A percentile compares a stretch with the other conserved stretches of the same genome.
Evolutionary conservation across 768 basidiomycete genomes (phyloP).

Genomic region (Sporobolomyces phaffii): DNA sequence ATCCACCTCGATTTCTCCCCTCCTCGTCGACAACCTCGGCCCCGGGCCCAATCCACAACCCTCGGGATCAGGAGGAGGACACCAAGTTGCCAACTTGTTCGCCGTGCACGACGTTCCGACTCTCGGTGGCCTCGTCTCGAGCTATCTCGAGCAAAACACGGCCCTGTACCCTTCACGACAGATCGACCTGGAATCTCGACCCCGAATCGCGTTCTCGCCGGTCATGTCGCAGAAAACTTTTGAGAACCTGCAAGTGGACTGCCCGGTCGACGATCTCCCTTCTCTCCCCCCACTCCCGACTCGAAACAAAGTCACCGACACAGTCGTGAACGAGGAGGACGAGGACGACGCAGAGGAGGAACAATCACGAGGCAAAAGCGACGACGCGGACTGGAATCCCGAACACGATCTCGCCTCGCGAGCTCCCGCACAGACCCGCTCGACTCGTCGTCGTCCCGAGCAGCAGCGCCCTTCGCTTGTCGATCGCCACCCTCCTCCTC

Average conservation of each 20-base stretch:
- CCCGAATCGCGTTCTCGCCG: not conserved
- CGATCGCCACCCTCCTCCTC: not conserved
- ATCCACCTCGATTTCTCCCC: no score
- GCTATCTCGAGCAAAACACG: no score
- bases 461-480: no score
- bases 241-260: not conserved
- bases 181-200: no score
- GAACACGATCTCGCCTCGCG: not conserved
- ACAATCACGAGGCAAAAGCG: not conserved
- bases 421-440: not conserved
- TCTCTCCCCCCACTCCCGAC: not conserved
- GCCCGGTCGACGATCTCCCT: not conserved
- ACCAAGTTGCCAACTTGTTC: no score
- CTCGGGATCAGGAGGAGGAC: no score
- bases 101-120: no score
- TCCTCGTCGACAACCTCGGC: no score
- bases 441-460: no score
- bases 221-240: constrained; percentile 6
- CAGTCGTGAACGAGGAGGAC: not conserved
- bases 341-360: not conserved
- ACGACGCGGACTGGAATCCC: not conserved
- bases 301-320: not conserved
- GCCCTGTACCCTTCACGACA: no score
- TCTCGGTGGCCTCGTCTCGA: no score
- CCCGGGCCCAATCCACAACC: no score